Percentiles rank a stretch among this genome's conserved stretches.
Evolutionary conservation across 2,329 filamentous ascomycete genomes (phyloP).

Genomic region (Penicillium sp.): DNA sequence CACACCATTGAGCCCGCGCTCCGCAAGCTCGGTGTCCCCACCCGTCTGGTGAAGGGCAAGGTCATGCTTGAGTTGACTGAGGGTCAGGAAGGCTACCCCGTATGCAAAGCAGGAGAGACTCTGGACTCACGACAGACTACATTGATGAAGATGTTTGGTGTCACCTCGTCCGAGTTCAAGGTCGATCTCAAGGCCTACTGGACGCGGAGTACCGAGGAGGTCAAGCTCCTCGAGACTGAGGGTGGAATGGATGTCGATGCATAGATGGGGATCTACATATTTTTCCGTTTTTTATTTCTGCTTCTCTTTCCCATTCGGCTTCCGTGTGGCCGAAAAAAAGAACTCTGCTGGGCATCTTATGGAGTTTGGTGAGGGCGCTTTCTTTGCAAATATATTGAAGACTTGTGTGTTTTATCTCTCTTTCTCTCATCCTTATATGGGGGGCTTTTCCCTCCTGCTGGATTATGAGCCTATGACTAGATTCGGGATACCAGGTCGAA

Average conservation of each 20-base stretch:
- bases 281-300: conserved; percentile 16
- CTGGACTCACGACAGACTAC: conserved; percentile 91
- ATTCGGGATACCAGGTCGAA: conserved; percentile 30
- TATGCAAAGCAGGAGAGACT: conserved; percentile 81
- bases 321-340: conserved; percentile 23
- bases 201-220: conserved; percentile 39
- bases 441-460: conserved; percentile 19
- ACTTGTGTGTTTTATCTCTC: conserved; percentile 18
- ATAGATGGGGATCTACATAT: conserved; percentile 17
- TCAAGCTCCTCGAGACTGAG: conserved; percentile 40
- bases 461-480: conserved; percentile 36
- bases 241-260: conserved; percentile 45
- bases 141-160: conserved; percentile 87
- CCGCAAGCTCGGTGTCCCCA: conserved; percentile 84
- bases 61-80: conserved; percentile 65
- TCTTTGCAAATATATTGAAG: conserved; percentile 23
- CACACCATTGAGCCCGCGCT: conserved; percentile 89
- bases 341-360: conserved; percentile 35
- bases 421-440: conserved; percentile 16
- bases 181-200: conserved; percentile 71
- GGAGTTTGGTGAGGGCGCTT: conserved; percentile 39
- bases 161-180: conserved; percentile 86
- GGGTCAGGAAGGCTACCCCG: conserved; percentile 59
- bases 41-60: conserved; percentile 81
- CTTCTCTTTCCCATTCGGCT: conserved; percentile 18